Conservation (phyloP, 2,329 filamentous ascomycete species). For the Fusarium sp. region DNA sequence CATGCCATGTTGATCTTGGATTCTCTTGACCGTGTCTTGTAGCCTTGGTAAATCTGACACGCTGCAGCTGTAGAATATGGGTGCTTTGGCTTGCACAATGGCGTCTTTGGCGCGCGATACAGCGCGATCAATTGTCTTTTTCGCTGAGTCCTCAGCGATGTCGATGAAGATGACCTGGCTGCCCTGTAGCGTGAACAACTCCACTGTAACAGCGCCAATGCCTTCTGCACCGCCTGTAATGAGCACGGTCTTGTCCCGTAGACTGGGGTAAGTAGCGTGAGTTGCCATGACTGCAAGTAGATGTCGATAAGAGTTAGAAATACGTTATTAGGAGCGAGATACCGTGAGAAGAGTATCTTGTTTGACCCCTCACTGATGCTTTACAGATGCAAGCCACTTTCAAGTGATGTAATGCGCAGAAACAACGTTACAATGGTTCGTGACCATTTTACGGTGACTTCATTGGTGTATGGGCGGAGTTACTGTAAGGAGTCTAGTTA, state of each 20-base stretch:
- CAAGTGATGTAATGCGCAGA: neutral
- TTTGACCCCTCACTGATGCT: neutral
- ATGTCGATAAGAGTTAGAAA: neutral
- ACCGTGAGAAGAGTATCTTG: rapidly evolving
- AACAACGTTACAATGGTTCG: neutral
- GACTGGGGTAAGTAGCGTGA: conserved; percentile 53
- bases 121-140: conserved; percentile 42
- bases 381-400: neutral
- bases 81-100: conserved; percentile 29
- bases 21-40: conserved; percentile 46
- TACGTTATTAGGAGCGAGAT: neutral
- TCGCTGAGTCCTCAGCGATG: conserved; percentile 43
- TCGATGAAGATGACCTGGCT: conserved; percentile 57
- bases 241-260: conserved; percentile 52
- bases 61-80: conserved; percentile 55
- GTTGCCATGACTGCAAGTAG: neutral
- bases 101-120: conserved; percentile 8
- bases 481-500: neutral
- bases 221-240: conserved; percentile 58
- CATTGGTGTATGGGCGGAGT: neutral
- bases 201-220: conserved; percentile 56
- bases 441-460: neutral
- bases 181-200: conserved; percentile 56
- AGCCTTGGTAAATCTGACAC: conserved; percentile 50
- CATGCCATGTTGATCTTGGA: conserved; percentile 40